These are phyloP conservation scores for Fusarium sp. DNA, from an alignment of 2,329 filamentous ascomycete genomes.

Conservation along the genomic window DNA sequence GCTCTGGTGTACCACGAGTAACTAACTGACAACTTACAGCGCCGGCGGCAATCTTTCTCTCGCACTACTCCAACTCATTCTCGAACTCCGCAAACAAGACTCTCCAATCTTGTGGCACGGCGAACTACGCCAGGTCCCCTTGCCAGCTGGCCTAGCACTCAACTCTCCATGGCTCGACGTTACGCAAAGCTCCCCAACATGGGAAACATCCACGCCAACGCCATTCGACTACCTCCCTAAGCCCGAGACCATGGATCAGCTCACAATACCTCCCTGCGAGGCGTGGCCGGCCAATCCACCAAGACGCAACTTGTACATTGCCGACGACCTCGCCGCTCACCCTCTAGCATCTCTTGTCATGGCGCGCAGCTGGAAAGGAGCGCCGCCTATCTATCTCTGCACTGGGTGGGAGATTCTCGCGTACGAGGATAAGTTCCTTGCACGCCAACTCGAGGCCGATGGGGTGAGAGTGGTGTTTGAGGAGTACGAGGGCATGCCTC, in stretches of 20 bases:
- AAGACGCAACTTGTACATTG: conserved; percentile 65
- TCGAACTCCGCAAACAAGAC: conserved; percentile 67
- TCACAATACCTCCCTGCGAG: conserved; percentile 58
- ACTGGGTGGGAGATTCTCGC: conserved; percentile 78
- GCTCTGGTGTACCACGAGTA: not conserved
- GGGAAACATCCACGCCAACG: conserved; percentile 45
- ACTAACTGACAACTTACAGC: conserved; percentile 53
- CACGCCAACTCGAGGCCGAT: conserved; percentile 65
- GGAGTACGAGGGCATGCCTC: conserved; percentile 85
- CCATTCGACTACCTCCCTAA: conserved; percentile 63
- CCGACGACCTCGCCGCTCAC: conserved; percentile 68
- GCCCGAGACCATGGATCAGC: conserved; percentile 52
- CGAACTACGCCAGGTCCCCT: conserved; percentile 65
- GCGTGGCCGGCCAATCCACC: conserved; percentile 70
- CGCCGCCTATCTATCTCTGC: conserved; percentile 75
- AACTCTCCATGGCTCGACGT: conserved; percentile 80
- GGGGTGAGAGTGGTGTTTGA: conserved; percentile 74
- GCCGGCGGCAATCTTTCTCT: conserved; percentile 80
- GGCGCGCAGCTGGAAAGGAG: conserved; percentile 68
- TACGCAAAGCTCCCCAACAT: conserved; percentile 62
- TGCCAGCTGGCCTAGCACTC: conserved; percentile 74
- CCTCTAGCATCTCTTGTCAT: conserved; percentile 76
- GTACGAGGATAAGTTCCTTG: conserved; percentile 74
- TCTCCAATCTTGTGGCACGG: conserved; percentile 71
- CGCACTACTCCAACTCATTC: conserved; percentile 74